Evolutionary conservation across 2,329 filamentous ascomycete species (phyloP), one percentile per base, ranked within the genome.

Genomic region (Ascochyta pisi): DNA sequence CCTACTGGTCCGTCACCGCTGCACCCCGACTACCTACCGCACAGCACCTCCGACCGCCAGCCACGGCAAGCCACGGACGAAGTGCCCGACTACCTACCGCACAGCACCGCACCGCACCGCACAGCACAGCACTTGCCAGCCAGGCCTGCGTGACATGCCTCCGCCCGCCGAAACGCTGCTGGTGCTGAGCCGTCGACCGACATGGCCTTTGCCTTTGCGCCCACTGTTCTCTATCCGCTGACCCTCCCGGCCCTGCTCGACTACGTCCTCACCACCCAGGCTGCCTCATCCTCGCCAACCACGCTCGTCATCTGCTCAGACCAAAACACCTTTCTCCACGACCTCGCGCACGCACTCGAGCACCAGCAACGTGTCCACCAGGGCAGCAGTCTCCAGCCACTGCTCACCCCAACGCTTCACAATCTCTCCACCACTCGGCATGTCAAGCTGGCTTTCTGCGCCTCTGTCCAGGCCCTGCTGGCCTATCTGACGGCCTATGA

Each of bases 401-500:
- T 92, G 7, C 76, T 91, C 6, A 78, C 81, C 15, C 84, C 87
- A 26, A 87, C 89, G 0, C 84, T 96, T 13, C 83, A 87, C 50
- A 84, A 91, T 60, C 80, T 93, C 26, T 84, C 88, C 42, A 82
- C 84, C 3, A 88, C 91, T 7, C 84, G 86, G 27, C 86, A 88
- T 65, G 83, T 96, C 60, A 85, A 84, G 50, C 75, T 93, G 8
- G 78, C 85, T 33, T 97, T 96, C 76, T 84, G 86, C 50, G 86
- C 91, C 0, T 91, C 89, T 2, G 83, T 95, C 50, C 86, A 89
- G 22, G 87, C 90, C 73, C 83, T 96, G 6, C 88, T 91, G 50
- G 91, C 91, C 33, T 91, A 89, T 67, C 81, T 97, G 16, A 81
- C 89, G 38, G 81, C 85, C 47, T 60, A 57, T 44, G 62, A 58